Evolutionary conservation across 805 yeast genomes (phyloP).

Genomic region (Komagataella pastoris): DNA sequence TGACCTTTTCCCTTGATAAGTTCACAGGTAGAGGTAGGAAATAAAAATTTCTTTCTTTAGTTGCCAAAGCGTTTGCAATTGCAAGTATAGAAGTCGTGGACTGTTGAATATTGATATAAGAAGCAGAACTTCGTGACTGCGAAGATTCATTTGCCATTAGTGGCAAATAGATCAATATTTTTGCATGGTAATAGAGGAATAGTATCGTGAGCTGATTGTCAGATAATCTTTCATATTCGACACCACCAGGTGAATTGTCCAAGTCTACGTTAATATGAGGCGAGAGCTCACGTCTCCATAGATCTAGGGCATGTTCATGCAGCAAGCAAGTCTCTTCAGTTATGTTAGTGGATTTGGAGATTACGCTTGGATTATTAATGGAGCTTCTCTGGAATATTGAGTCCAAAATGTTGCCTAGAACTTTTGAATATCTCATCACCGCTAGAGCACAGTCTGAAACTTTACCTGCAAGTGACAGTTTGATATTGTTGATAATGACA

Average conservation of each 20-base stretch:
- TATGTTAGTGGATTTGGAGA: constrained; percentile 11
- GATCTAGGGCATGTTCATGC: constrained; percentile 56
- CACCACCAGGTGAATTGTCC: constrained; percentile 35
- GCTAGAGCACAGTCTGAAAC: constrained; percentile 52
- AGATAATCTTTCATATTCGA: constrained; percentile 18
- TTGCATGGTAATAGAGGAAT: constrained; percentile 47
- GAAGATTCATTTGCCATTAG: constrained; percentile 31
- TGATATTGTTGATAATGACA: constrained; percentile 44
- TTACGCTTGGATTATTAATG: constrained; percentile 7
- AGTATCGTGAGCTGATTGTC: constrained; percentile 41
- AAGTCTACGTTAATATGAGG: constrained; percentile 45
- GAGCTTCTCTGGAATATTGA: constrained; percentile 51
- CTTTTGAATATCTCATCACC: constrained; percentile 56
- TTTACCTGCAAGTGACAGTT: constrained; percentile 54
- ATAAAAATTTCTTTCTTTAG: constrained; percentile 22
- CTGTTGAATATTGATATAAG: constrained; percentile 57
- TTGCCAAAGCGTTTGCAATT: constrained; percentile 23
- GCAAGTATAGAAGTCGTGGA: constrained; percentile 47
- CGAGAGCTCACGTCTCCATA: constrained; percentile 70
- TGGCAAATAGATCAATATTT: constrained; percentile 52
- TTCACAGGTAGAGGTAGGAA: constrained; percentile 54
- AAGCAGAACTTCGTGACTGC: constrained; percentile 30
- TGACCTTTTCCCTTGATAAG: constrained; percentile 45
- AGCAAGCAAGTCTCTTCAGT: constrained; percentile 18
- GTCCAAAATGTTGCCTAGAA: constrained; percentile 63